These are phyloP conservation scores for Xylaria nigripes DNA, from an alignment of 495 filamentous ascomycete genomes.

Conservation along the genomic window DNA sequence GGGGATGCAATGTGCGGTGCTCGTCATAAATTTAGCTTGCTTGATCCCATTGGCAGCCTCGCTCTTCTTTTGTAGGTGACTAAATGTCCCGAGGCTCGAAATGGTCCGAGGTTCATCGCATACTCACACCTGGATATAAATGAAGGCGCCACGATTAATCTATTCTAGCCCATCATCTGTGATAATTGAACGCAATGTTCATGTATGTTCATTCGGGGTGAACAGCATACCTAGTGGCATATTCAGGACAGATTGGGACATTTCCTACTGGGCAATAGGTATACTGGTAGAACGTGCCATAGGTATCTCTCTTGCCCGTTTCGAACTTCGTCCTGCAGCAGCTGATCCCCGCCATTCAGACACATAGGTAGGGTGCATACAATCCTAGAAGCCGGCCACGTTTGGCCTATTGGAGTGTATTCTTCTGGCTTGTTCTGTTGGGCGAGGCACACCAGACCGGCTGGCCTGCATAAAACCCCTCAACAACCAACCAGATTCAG, in stretches of 20 bases:
- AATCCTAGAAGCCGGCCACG: background rate
- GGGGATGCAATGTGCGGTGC: background rate
- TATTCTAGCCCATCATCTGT: background rate
- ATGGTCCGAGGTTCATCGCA: background rate
- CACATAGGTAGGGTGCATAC: background rate
- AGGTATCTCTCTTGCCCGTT: constrained; percentile 5
- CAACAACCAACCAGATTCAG: constrained; percentile 8
- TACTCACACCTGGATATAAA: background rate
- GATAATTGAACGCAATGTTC: background rate
- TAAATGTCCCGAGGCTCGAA: background rate
- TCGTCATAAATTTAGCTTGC: background rate
- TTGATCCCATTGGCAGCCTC: constrained; percentile 2
- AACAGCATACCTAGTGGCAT: constrained; percentile 12
- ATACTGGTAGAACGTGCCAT: background rate
- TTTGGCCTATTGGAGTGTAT: background rate
- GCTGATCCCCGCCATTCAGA: constrained; percentile 2
- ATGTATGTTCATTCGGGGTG: constrained; percentile 4
- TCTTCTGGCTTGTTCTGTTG: constrained; percentile 1
- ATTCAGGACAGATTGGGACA: background rate
- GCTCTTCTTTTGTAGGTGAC: constrained; percentile 2
- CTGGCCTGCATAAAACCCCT: constrained; percentile 6
- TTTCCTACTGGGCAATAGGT: constrained; percentile 3
- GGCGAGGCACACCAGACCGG: constrained; percentile 1
- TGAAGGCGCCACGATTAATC: background rate
- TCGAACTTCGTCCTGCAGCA: constrained; percentile 13